Conservation (phyloP, 2,329 filamentous ascomycete genomes). For the Aulographum hederae region DNA sequence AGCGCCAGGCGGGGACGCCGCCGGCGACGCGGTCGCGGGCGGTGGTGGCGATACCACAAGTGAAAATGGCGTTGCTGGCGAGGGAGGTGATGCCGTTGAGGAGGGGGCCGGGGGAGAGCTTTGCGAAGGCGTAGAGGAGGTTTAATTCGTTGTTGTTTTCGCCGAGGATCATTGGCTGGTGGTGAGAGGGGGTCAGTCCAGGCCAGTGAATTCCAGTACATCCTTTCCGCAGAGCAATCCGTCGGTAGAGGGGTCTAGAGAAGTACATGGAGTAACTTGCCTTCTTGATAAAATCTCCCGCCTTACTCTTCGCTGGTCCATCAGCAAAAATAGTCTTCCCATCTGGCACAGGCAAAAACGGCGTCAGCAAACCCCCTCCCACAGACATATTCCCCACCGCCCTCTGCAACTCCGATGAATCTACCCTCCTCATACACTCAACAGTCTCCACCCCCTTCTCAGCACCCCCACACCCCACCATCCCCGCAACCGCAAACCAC, state of each 20-base stretch:
- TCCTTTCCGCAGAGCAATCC: no score
- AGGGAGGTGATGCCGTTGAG: no score
- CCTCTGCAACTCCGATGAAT: slow-evolving; percentile 2
- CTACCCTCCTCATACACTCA: slow-evolving; percentile 8
- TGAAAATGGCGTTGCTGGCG: no score
- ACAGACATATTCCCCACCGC: background rate
- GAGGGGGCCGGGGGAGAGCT: no score
- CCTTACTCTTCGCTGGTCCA: slow-evolving; percentile 12
- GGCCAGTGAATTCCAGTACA: no score
- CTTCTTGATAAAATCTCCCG: background rate
- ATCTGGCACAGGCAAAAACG: slow-evolving; percentile 13
- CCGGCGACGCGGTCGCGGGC: no score
- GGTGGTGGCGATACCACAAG: no score
- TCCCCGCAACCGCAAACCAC: background rate
- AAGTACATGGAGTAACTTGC: no score
- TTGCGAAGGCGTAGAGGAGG: background rate
- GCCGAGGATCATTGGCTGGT: slow-evolving; percentile 1
- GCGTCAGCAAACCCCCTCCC: background rate
- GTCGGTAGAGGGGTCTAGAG: no score
- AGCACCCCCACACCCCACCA: background rate
- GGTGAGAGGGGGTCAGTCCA: no score
- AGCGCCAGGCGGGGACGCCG: slow-evolving; percentile 2
- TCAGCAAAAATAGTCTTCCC: slow-evolving; percentile 16
- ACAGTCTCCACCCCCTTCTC: slow-evolving; percentile 2
- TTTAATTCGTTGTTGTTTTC: slow-evolving; percentile 4